Percentiles rank a stretch among this genome's conserved stretches.
Evolutionary conservation across 495 filamentous ascomycete genomes (phyloP).

Genomic region (Podospora sp.): DNA sequence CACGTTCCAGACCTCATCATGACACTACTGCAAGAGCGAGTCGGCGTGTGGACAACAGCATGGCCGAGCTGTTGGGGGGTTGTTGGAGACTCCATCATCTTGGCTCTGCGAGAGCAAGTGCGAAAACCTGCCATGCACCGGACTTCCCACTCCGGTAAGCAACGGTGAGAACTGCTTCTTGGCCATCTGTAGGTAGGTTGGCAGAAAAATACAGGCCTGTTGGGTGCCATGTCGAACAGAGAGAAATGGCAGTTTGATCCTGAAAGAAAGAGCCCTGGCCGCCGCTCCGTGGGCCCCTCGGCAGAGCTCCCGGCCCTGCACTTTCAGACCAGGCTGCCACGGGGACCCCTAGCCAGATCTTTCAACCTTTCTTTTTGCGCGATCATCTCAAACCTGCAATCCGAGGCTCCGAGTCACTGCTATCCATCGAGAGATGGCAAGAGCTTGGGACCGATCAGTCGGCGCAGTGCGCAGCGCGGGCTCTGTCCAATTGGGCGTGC

Average conservation of each 20-base stretch:
- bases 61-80: neutral
- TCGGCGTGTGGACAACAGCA: neutral
- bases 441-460: neutral
- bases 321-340: neutral
- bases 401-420: neutral
- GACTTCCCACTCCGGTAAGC: neutral
- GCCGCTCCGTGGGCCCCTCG: neutral
- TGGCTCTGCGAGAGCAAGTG: too few relatives aligned
- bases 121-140: too few relatives aligned
- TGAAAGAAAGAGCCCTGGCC: neutral
- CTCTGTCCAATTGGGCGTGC: neutral
- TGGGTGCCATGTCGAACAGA: neutral
- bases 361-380: neutral
- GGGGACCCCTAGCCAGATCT: neutral
- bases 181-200: too few relatives aligned
- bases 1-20: constrained; percentile 1
- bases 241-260: neutral
- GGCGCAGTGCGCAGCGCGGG: too few relatives aligned
- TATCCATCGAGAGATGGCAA: neutral
- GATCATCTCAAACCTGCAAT: neutral
- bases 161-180: neutral
- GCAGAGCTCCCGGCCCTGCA: neutral
- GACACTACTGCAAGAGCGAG: neutral
- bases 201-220: too few relatives aligned
- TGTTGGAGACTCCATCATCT: too few relatives aligned